Conservation (phyloP, 352 stramenopile species). For the Blastocystis sp. region DNA sequence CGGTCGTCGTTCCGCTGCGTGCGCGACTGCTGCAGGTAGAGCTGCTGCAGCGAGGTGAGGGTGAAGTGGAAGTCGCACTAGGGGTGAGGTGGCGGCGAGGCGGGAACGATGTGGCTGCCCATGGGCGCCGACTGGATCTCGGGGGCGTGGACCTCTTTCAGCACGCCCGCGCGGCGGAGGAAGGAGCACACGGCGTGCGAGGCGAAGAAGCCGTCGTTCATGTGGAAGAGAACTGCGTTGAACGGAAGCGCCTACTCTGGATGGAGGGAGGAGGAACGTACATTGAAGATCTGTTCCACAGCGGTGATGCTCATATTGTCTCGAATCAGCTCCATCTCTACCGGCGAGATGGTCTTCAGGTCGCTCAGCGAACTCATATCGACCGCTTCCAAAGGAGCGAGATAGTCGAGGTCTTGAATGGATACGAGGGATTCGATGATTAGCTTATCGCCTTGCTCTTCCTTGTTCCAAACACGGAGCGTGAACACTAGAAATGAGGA, state of each 20-base stretch:
- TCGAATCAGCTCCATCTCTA: conserved; percentile 20
- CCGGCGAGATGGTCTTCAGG: background rate
- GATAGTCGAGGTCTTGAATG: conserved; percentile 61
- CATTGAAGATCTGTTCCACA: conserved; percentile 42
- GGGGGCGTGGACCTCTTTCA: conserved; percentile 10
- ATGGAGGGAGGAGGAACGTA: background rate
- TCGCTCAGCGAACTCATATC: conserved; percentile 9
- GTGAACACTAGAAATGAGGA: conserved; percentile 22
- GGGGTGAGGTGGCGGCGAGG: background rate
- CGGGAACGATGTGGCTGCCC: background rate
- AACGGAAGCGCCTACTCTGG: conserved; percentile 34
- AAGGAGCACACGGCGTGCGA: conserved; percentile 39
- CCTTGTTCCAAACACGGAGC: conserved; percentile 70
- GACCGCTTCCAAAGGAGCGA: conserved; percentile 21
- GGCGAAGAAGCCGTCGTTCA: conserved; percentile 57
- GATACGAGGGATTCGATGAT: conserved; percentile 23
- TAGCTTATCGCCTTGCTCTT: background rate
- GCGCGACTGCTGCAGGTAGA: conserved; percentile 61
- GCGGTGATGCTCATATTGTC: conserved; percentile 12
- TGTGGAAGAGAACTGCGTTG: conserved; percentile 58
- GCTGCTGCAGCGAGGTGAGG: conserved; percentile 60
- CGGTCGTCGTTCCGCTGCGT: conserved; percentile 57
- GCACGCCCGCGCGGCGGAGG: conserved; percentile 15
- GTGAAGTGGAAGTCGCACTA: conserved; percentile 71
- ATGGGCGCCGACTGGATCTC: background rate